These are phyloP conservation scores for Fusarium decemcellulare DNA, from an alignment of 2,329 filamentous ascomycete species.

Conservation along the genomic window DNA sequence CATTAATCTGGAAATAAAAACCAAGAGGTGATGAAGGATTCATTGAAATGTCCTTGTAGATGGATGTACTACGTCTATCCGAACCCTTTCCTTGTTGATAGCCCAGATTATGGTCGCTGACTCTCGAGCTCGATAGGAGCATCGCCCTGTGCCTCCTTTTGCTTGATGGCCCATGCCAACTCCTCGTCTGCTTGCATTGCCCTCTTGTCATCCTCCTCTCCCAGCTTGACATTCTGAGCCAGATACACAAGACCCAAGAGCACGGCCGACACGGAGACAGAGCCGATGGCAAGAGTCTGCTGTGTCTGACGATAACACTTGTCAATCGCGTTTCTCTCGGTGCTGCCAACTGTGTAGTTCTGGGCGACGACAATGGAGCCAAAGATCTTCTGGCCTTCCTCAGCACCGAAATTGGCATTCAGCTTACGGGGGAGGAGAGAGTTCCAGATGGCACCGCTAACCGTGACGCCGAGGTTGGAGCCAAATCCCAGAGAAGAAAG, in stretches of 20 bases:
- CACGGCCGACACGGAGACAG: slow-evolving; percentile 20
- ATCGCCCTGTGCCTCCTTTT: slow-evolving; percentile 14
- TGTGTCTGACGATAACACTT: slow-evolving; percentile 31
- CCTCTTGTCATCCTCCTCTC: slow-evolving; percentile 31
- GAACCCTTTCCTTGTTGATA: no score
- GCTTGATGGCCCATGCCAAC: slow-evolving; percentile 34
- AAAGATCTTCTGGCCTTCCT: slow-evolving; percentile 27
- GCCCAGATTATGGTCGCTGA: background rate
- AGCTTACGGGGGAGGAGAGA: slow-evolving; percentile 31
- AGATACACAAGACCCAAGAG: slow-evolving; percentile 20
- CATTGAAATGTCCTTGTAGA: no score
- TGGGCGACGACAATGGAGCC: slow-evolving; percentile 31
- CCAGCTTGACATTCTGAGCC: slow-evolving; percentile 23
- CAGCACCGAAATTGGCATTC: slow-evolving; percentile 11
- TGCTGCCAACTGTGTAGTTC: slow-evolving; percentile 15
- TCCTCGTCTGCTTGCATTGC: slow-evolving; percentile 31
- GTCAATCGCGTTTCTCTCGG: slow-evolving; percentile 21
- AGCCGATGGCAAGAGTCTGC: slow-evolving; percentile 33
- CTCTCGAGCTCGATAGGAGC: background rate
- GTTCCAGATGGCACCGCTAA: slow-evolving; percentile 39
- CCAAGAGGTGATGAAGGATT: no score
- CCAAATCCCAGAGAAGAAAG: slow-evolving; percentile 31
- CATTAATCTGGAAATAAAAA: no score
- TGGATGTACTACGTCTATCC: no score
- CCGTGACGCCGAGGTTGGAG: slow-evolving; percentile 31